These are phyloP conservation scores for Ophiostoma quercus DNA, from an alignment of 2,329 filamentous ascomycete genomes.

Conservation along the genomic window DNA sequence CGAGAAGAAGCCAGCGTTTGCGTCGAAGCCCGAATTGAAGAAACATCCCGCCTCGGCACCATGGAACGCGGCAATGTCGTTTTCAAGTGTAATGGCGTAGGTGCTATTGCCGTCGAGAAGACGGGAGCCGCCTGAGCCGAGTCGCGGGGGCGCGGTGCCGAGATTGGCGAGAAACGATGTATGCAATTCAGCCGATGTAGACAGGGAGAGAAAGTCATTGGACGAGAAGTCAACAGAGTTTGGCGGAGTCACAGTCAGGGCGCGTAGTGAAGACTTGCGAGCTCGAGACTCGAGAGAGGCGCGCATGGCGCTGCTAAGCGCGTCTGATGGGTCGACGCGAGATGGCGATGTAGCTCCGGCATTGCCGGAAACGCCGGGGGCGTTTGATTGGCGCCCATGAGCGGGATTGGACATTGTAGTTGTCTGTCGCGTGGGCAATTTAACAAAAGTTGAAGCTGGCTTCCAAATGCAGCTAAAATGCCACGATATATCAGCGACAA, in stretches of 20 bases:
- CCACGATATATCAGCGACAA: not conserved
- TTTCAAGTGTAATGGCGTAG: slow-evolving; percentile 44
- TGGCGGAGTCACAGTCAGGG: slow-evolving; percentile 1
- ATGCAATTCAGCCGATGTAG: slow-evolving; percentile 40
- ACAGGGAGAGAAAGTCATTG: slow-evolving; percentile 70
- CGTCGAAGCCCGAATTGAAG: slow-evolving; percentile 60
- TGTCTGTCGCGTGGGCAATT: no score
- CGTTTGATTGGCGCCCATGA: not conserved
- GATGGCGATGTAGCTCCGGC: not conserved
- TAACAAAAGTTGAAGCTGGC: no score
- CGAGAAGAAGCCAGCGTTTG: slow-evolving; percentile 59
- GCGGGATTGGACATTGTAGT: not conserved
- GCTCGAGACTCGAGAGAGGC: not conserved
- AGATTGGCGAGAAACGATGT: slow-evolving; percentile 40
- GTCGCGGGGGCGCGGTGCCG: not conserved
- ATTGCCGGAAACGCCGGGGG: not conserved
- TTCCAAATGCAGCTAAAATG: not conserved
- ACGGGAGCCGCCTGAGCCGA: not conserved
- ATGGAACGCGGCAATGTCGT: slow-evolving; percentile 45
- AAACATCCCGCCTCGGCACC: slow-evolving; percentile 43
- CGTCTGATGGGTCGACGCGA: not conserved
- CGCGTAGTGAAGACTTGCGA: slow-evolving; percentile 17
- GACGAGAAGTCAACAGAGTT: slow-evolving; percentile 61
- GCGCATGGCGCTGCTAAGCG: not conserved
- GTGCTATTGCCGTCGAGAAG: slow-evolving; percentile 27